phyloP scores from a whole-genome alignment of 2,329 filamentous ascomycete genomes.

The Sodiomyces alkalinus region DNA sequence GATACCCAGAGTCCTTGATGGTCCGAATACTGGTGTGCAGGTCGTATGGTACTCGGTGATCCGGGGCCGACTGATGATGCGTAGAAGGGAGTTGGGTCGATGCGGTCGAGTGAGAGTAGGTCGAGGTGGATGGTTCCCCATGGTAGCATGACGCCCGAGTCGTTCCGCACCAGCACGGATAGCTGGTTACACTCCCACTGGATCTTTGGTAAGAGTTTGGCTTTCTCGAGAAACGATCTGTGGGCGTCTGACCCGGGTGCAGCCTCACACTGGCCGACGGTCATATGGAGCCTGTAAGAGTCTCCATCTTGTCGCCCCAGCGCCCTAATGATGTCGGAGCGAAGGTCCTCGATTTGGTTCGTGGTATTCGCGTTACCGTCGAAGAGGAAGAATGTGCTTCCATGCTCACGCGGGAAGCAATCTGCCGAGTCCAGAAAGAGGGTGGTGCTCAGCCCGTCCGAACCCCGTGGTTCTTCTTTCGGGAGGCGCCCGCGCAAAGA shows the following conservation, averaged over 20 bases:
- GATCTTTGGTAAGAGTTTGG: slow-evolving; percentile 27
- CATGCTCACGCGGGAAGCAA: slow-evolving; percentile 31
- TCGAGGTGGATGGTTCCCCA: too few relatives aligned
- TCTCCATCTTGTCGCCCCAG: slow-evolving; percentile 16
- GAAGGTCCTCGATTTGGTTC: slow-evolving; percentile 16
- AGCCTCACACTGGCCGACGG: slow-evolving; percentile 42
- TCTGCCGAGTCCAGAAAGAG: slow-evolving; percentile 25
- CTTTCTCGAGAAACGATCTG: slow-evolving; percentile 36
- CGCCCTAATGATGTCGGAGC: slow-evolving; percentile 17
- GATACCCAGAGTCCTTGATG: background rate
- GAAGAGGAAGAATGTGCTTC: slow-evolving; percentile 33
- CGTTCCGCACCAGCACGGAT: slow-evolving; percentile 36
- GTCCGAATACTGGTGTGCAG: background rate
- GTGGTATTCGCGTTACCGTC: slow-evolving; percentile 12
- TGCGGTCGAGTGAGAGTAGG: too few relatives aligned
- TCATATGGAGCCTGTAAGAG: slow-evolving; percentile 36
- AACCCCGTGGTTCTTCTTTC: too few relatives aligned
- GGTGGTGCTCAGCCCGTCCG: slow-evolving; percentile 1
- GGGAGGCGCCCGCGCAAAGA: too few relatives aligned
- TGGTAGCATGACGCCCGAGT: too few relatives aligned
- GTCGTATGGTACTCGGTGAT: too few relatives aligned
- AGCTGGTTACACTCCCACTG: slow-evolving; percentile 33
- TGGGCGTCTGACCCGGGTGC: slow-evolving; percentile 23
- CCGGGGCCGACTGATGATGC: too few relatives aligned
- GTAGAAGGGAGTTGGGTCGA: too few relatives aligned